Base-by-base conservation (phyloP, 176 grass and related monocot genomes). In the Puya raimondii region DNA sequence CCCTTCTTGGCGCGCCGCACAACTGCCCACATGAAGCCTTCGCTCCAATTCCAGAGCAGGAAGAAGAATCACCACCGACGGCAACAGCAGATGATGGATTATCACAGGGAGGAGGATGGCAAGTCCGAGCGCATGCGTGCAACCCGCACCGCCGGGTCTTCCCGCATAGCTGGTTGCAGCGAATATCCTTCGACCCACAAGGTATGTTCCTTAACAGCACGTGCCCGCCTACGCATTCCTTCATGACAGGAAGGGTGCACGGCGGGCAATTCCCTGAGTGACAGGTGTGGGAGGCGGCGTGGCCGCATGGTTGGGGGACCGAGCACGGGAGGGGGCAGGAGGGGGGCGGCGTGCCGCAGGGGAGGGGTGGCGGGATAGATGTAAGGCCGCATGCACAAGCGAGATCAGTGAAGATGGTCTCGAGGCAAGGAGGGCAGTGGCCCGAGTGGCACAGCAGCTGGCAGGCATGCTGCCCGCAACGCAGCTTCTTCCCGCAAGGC, bases 81-180 rank as follows among this genome's bases (percentile, higher is more conserved):
- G 78, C 56, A 65, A 80, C 4, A 61, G 78, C 56, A 65, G 59
- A 75, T 3, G 65, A 27, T 17, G 70, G 58, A 80, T 42, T 42
- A 42, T 97, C 86, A 72, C 94, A 97, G 53, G 94, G 89, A 59
- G 82, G 29, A 85, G 89, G 82, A 81, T 99, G 89, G 53, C 94
- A 99, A 49, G 80, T 50, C 71, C 78, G 87, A 23, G 66, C 50
- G 33, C 94, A 99, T 33, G 94, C 89, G 77, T 97, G 94, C n/a
- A 92, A 73, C 70, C 94, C 94, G 70, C 94, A 97, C 74, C 83
- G 88, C 23, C 94, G 86, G 59, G 86, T 90, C 82, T 93, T 99
- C 13, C 94, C 94, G 84, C 94, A 99, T 1, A 88, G 84, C 66
- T 99, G 87, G 78, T 85, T 97, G 80, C 93, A 97, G 64, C 93